These are phyloP conservation scores for Isochrysis galbana DNA, from an alignment of 78 protist species.

Conservation along the genomic window DNA sequence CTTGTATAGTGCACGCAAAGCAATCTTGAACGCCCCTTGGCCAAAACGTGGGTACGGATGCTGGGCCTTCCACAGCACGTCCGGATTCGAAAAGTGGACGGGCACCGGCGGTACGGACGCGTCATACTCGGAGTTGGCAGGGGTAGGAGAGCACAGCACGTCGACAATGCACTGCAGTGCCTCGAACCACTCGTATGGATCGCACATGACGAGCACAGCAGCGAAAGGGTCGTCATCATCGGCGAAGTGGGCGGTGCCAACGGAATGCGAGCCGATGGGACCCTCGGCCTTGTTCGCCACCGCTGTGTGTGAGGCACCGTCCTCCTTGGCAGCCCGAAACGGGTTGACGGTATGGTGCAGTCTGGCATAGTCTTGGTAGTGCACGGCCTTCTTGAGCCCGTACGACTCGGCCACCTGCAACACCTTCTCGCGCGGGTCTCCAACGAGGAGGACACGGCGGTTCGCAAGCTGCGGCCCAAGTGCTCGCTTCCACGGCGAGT, in stretches of 20 bases:
- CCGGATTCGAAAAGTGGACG: conserved; percentile 32
- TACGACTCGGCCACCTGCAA: not conserved
- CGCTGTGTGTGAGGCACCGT: not conserved
- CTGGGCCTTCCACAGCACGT: conserved; percentile 30
- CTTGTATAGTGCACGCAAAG: too few relatives aligned
- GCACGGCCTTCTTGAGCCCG: not conserved
- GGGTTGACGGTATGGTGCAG: not conserved
- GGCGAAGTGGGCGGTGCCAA: not conserved
- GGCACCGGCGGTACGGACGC: not conserved
- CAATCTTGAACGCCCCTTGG: conserved; percentile 43
- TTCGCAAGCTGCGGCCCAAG: not conserved
- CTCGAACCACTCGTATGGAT: conserved; percentile 2
- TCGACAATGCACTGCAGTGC: not conserved
- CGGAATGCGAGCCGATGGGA: not conserved
- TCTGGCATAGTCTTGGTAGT: not conserved
- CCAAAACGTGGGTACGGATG: conserved; percentile 13
- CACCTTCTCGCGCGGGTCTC: not conserved
- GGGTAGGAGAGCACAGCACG: conserved; percentile 5
- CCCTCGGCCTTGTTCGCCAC: not conserved
- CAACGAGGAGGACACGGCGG: not conserved
- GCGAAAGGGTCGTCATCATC: not conserved
- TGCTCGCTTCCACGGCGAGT: conserved; percentile 11
- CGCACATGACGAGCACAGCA: conserved; percentile 19
- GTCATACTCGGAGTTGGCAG: not conserved
- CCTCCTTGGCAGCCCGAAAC: not conserved